Evolutionary conservation across 2,329 filamentous ascomycete species (phyloP), one percentile per base, ranked within the genome.

Genomic region (Herpotrichia juniperi): DNA sequence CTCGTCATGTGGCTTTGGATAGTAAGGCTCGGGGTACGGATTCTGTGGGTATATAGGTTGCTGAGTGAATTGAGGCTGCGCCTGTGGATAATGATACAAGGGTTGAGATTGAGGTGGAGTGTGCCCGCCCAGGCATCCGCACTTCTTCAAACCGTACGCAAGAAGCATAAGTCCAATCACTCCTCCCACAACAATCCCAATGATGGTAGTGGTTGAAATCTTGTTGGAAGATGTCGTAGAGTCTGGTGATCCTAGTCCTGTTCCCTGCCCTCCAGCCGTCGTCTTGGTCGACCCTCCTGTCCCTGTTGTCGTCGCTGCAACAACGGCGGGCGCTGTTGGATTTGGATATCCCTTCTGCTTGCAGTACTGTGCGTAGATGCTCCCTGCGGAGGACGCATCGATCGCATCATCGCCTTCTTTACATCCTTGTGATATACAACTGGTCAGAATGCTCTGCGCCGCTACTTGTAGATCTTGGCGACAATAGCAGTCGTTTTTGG

Each of bases 401-500:
- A 57, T 56, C 7, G 22, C 39, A 2, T 40, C 32, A 30, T 60
- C 50, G 19, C 57, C 57, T 2, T 53, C 49, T n/a, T 48, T 48
- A 25, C 57, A 60, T 2, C 14, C 21, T 6, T 25, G 25, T 19
- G 43, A 19, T 3, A 60, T 43, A 40, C 57, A 60, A 37, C 50
- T 54, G 3, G 57, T 44, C 25, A 60, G 42, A 34, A 32, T 48
- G n/a, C 37, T 25, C 10, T 46, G 54, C 5, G 57, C 57, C 3
- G 51, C 39, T 16, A 39, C 24, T 32, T 60, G 57, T 14, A 57
- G 35, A 25, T 60, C 57, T 8, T 48, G 14, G 17, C 57, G 49
- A 37, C 57, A 60, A 37, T 60, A 60, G 46, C 57, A 60, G 43
- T 60, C 57, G 28, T 60, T 60, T n/a, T 43, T 53, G 10, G 57